These are phyloP conservation scores for Chrysoporthe austroafricana DNA, from an alignment of 2,329 filamentous ascomycete species.

Conservation along the genomic window DNA sequence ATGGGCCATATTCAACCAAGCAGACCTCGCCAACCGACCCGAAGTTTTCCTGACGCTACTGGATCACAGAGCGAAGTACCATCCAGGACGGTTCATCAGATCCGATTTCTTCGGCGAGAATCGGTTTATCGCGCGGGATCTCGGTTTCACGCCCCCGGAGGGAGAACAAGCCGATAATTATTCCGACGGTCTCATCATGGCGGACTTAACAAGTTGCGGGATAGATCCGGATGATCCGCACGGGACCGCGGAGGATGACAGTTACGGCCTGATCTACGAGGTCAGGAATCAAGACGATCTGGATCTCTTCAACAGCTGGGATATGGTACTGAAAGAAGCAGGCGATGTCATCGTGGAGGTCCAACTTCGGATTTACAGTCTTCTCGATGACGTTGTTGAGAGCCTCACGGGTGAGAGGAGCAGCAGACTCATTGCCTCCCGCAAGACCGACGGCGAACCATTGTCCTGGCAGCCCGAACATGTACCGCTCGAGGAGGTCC, in stretches of 20 bases:
- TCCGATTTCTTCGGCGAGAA: not conserved
- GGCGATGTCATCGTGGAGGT: not conserved
- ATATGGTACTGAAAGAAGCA: not conserved
- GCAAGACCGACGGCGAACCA: not conserved
- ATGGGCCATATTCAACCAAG: not conserved
- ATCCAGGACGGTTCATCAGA: not conserved
- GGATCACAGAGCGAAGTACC: not conserved
- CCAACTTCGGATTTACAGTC: not conserved
- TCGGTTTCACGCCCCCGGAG: not conserved
- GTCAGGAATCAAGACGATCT: not conserved
- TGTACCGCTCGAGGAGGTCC: too few relatives aligned
- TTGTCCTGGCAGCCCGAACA: not conserved
- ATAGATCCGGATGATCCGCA: not conserved
- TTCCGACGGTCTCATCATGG: not conserved
- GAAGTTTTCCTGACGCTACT: not conserved
- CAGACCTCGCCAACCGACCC: slow-evolving; percentile 1
- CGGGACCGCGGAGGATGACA: not conserved
- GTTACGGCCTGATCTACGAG: not conserved
- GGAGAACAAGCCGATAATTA: not conserved
- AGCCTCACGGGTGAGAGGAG: not conserved
- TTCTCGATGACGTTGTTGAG: not conserved
- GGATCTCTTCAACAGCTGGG: not conserved
- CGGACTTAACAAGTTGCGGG: not conserved
- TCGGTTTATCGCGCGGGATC: not conserved
- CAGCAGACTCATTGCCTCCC: not conserved